Evolutionary conservation across 306 rosid genomes (phyloP).

Genomic region (Cucurbita pepo): DNA sequence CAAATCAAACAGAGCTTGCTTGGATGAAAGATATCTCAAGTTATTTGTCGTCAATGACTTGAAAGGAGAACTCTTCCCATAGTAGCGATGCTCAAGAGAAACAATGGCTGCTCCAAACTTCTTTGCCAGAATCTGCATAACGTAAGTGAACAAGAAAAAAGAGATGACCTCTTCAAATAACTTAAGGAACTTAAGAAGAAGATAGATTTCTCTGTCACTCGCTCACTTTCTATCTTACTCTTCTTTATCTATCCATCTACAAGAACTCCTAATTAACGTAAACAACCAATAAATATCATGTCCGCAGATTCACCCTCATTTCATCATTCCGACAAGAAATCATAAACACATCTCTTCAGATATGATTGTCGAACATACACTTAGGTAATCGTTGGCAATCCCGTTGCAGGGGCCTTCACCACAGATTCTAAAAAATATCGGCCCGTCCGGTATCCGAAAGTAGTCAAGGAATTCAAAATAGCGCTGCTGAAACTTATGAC

Average conservation of each 20-base stretch:
- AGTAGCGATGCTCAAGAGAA: constrained; percentile 91
- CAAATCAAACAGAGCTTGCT: constrained; percentile 90
- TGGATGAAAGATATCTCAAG: constrained; percentile 80
- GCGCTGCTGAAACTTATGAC: constrained; percentile 58
- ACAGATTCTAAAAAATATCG: constrained; percentile 56
- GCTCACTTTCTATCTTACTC: background rate
- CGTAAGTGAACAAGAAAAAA: constrained; percentile 4
- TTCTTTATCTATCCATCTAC: background rate
- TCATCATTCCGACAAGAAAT: background rate
- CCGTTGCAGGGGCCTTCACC: constrained; percentile 62
- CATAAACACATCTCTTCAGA: background rate
- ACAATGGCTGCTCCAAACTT: constrained; percentile 91
- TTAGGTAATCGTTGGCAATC: constrained; percentile 51
- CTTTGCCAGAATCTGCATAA: constrained; percentile 66
- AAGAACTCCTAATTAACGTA: background rate
- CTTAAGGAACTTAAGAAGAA: background rate
- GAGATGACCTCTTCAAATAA: background rate
- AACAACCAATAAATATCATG: too few species aligned
- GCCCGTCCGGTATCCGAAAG: constrained; percentile 65
- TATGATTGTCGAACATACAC: constrained; percentile 24
- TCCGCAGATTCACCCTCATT: background rate
- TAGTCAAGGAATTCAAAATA: constrained; percentile 74
- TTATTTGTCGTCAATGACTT: constrained; percentile 48
- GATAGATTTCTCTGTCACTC: background rate
- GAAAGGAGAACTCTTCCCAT: constrained; percentile 82